phyloP scores from a whole-genome alignment of 768 basidiomycete genomes.

The Mycena sanguinolenta region DNA sequence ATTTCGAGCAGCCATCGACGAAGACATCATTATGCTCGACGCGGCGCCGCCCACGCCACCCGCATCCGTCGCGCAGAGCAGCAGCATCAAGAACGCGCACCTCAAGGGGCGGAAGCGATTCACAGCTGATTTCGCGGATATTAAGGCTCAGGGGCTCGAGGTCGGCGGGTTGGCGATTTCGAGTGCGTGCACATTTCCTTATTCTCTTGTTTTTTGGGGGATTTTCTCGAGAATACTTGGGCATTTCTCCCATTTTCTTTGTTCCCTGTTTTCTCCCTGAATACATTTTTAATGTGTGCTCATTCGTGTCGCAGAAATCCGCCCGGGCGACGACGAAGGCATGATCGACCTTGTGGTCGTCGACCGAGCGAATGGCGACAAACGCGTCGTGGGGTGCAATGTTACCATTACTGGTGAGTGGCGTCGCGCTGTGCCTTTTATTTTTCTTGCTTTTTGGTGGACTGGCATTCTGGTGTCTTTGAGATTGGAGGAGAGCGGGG shows the following conservation, averaged over 20 bases:
- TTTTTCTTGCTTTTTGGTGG: conserved; percentile 48
- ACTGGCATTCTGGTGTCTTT: too few relatives aligned
- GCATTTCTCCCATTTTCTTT: background rate
- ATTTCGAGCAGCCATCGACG: conserved; percentile 17
- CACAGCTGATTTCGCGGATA: conserved; percentile 66
- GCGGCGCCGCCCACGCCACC: conserved; percentile 34
- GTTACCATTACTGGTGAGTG: conserved; percentile 21
- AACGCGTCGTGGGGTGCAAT: conserved; percentile 38
- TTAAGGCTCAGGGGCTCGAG: conserved; percentile 54
- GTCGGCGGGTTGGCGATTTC: conserved; percentile 55
- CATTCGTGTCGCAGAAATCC: conserved; percentile 60
- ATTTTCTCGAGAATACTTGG: background rate
- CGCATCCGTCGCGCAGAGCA: conserved; percentile 23
- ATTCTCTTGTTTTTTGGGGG: background rate
- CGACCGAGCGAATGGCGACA: conserved; percentile 41
- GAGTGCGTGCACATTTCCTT: conserved; percentile 48
- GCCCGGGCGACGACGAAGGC: conserved; percentile 73
- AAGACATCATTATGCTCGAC: conserved; percentile 34
- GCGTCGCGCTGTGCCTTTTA: too few relatives aligned
- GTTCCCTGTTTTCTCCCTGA: too few relatives aligned
- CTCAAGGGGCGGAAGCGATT: conserved; percentile 72
- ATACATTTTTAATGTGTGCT: too few relatives aligned
- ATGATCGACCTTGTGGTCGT: conserved; percentile 65
- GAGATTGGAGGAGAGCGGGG: too few relatives aligned
- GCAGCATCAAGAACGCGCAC: conserved; percentile 51